Base-by-base conservation (phyloP, 257 asterid genomes). In the Salvia hispanica region DNA sequence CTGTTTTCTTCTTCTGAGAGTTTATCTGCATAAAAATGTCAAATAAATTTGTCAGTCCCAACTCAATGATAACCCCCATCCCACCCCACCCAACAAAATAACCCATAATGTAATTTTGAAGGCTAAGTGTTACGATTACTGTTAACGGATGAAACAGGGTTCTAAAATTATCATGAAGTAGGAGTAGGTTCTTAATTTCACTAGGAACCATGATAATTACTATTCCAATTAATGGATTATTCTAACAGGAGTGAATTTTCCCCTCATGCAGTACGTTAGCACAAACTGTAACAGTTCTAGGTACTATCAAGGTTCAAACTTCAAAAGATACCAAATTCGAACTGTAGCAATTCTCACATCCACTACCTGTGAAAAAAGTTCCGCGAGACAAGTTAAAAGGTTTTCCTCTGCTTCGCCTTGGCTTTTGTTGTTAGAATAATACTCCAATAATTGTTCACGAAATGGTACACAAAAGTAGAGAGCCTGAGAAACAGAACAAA, bases 381-480 rank as follows among this genome's bases (percentile, higher is more conserved):
- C 98, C 14, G 98, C 98, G 42, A 92, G 81, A 78, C 98, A 92
- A 21, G 98, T 89, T 58, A 92, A 75, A 56, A 89, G 88, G 77
- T 92, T 92, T 70, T 91, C 98, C 39, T 89, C 92, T 14, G 76
- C 83, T 67, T 91, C 97, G 13, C 76, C 77, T 48, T 70, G 81
- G 74, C 51, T 75, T 72, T 88, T 88, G 74, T 78, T 81, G 69
- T 73, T 82, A 36, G 89, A 65, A 80, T 84, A 91, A 80, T 91
- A 87, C 72, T 85, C 98, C 66, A 87, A 80, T 70, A 91, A 74
- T 60, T 87, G 90, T 66, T 88, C 96, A 9, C 98, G 94, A 74
- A 91, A 91, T 16, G 98, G 98, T 1, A 83, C 94, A 69, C 98
- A 91, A 69, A 89, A 91, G 76, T 89, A 91, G 43, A 91, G 86